Evolutionary conservation across 1,139 yeast species (phyloP).

Genomic region (Saccharomyces pastorianus): DNA sequence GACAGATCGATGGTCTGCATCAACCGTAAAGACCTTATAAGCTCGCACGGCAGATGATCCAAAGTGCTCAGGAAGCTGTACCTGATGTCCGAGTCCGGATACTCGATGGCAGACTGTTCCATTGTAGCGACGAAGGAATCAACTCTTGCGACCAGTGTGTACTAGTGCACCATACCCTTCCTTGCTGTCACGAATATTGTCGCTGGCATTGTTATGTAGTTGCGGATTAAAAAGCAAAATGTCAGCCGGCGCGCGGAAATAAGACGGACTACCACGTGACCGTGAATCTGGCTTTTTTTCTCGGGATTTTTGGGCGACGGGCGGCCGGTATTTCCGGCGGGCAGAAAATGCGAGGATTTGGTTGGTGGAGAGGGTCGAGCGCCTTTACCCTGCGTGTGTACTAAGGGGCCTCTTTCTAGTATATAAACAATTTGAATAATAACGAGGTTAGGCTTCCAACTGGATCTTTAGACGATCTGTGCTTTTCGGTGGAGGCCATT

Average conservation of each 20-base stretch:
- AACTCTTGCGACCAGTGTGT: background rate
- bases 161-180: background rate
- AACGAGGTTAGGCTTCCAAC: background rate
- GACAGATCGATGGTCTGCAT: constrained; percentile 35
- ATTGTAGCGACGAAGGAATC: background rate
- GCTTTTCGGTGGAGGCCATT: background rate
- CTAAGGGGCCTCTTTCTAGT: constrained; percentile 1
- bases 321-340: background rate
- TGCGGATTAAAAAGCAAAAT: background rate
- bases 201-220: background rate
- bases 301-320: background rate
- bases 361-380: constrained; percentile 1
- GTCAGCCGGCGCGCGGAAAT: background rate
- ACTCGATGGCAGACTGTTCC: constrained; percentile 1
- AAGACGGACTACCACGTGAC: background rate
- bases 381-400: background rate
- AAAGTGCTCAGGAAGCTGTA: constrained; percentile 29
- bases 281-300: background rate
- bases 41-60: constrained; percentile 45
- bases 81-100: constrained; percentile 19
- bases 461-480: background rate
- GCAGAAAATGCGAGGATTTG: background rate
- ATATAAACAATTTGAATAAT: background rate
- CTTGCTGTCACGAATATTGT: background rate
- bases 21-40: constrained; percentile 42